phyloP scores from a whole-genome alignment of 495 filamentous ascomycete genomes.

The Xylaria telfairii region DNA sequence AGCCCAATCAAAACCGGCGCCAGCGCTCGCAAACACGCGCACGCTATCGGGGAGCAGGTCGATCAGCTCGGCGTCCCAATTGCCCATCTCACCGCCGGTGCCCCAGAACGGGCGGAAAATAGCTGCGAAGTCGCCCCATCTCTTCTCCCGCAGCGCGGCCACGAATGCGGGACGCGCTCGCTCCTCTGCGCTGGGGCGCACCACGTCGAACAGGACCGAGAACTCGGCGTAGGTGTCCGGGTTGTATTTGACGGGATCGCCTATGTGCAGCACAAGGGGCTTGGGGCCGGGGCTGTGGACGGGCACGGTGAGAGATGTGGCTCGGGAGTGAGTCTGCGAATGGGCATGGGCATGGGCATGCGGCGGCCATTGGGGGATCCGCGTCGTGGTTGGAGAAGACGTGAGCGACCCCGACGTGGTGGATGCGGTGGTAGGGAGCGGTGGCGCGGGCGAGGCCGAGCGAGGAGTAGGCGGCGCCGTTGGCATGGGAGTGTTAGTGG shows the following conservation, averaged over 20 bases:
- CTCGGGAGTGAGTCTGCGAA: conserved; percentile 18
- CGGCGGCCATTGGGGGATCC: conserved; percentile 21
- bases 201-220: conserved; percentile 61
- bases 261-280: conserved; percentile 68
- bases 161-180: conserved; percentile 65
- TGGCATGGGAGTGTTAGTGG: conserved; percentile 56
- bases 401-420: conserved; percentile 17
- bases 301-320: conserved; percentile 28
- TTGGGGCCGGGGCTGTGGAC: conserved; percentile 29
- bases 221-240: conserved; percentile 63
- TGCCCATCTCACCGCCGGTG: conserved; percentile 76
- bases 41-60: conserved; percentile 66
- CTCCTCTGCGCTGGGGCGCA: conserved; percentile 58
- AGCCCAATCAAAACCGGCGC: conserved; percentile 80
- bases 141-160: conserved; percentile 63
- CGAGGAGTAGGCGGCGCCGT: conserved; percentile 56
- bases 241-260: conserved; percentile 73
- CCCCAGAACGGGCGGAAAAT: conserved; percentile 79
- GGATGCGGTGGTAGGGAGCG: too few relatives aligned
- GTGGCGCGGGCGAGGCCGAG: conserved; percentile 48
- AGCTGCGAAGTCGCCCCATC: conserved; percentile 75
- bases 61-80: conserved; percentile 76
- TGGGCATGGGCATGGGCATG: too few relatives aligned
- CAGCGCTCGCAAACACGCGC: conserved; percentile 73
- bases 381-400: conserved; percentile 31